A percentile compares a stretch with the other conserved stretches of the same genome.
Conservation (phyloP, 2,329 filamentous ascomycete species). For the Botrytis fabae region DNA sequence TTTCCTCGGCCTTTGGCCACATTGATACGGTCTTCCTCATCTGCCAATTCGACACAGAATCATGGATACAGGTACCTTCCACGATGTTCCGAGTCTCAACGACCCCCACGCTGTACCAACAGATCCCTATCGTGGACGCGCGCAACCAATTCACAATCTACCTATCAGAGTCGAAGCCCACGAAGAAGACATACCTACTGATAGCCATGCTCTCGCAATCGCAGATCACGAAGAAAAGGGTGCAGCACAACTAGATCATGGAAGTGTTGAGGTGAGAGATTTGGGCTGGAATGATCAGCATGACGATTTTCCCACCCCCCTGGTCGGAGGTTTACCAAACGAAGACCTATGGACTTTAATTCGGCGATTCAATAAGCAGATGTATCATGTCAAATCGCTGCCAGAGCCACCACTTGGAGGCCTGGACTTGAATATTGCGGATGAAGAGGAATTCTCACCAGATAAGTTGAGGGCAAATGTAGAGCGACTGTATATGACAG, state of each 20-base stretch:
- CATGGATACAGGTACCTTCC: neutral
- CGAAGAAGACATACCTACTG: constrained; percentile 40
- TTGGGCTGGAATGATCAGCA: constrained; percentile 57
- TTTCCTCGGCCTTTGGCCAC: neutral
- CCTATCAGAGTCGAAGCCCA: constrained; percentile 33
- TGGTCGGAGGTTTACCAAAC: constrained; percentile 62
- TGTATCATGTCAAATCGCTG: constrained; percentile 68
- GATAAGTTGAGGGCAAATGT: constrained; percentile 78
- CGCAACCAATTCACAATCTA: constrained; percentile 25
- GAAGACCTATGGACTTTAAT: constrained; percentile 66
- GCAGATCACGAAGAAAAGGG: constrained; percentile 45
- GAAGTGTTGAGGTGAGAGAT: constrained; percentile 51
- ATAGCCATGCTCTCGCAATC: constrained; percentile 46
- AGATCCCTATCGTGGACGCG: constrained; percentile 17
- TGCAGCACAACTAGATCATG: constrained; percentile 45
- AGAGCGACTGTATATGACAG: constrained; percentile 79
- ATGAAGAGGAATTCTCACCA: constrained; percentile 81
- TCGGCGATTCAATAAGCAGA: constrained; percentile 64
- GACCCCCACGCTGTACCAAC: constrained; percentile 14
- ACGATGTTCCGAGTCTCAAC: constrained; percentile 12
- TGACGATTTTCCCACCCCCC: constrained; percentile 53
- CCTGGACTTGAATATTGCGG: constrained; percentile 76
- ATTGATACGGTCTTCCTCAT: neutral
- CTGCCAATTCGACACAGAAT: neutral
- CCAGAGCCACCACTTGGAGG: constrained; percentile 57